Percentiles rank a stretch among this genome's conserved stretches.
Conservation (phyloP, 1,284 basidiomycete genomes). For the Trichosporon ovoides region DNA sequence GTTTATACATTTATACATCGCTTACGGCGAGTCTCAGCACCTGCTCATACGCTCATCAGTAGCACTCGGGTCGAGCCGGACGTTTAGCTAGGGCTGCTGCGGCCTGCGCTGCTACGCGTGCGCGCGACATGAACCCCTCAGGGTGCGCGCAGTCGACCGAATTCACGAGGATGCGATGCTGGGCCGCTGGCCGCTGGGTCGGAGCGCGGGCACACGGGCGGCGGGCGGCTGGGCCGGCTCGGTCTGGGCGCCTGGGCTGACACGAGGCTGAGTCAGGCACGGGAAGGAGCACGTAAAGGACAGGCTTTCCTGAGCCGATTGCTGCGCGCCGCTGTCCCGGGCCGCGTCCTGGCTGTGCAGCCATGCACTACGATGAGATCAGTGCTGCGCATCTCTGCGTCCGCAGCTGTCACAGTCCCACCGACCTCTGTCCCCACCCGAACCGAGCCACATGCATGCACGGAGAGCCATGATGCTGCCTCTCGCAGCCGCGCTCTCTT, state of each 20-base stretch:
- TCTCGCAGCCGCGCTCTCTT: neutral
- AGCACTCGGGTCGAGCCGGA: no score
- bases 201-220: neutral
- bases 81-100: no score
- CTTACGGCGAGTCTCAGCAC: neutral
- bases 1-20: neutral
- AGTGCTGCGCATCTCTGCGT: constrained; percentile 3
- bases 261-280: neutral
- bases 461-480: neutral
- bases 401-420: neutral
- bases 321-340: no score
- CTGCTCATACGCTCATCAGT: no score
- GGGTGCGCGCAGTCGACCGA: constrained; percentile 1
- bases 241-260: neutral
- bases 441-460: neutral
- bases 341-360: neutral
- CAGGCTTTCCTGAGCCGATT: neutral
- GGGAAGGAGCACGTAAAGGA: neutral
- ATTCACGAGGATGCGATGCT: neutral
- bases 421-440: neutral
- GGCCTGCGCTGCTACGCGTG: neutral
- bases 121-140: neutral
- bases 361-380: neutral
- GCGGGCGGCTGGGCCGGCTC: neutral
- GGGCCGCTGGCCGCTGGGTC: no score